phyloP scores from a whole-genome alignment of 495 filamentous ascomycete genomes.

The Pseudoneurospora amorphoporcata region DNA sequence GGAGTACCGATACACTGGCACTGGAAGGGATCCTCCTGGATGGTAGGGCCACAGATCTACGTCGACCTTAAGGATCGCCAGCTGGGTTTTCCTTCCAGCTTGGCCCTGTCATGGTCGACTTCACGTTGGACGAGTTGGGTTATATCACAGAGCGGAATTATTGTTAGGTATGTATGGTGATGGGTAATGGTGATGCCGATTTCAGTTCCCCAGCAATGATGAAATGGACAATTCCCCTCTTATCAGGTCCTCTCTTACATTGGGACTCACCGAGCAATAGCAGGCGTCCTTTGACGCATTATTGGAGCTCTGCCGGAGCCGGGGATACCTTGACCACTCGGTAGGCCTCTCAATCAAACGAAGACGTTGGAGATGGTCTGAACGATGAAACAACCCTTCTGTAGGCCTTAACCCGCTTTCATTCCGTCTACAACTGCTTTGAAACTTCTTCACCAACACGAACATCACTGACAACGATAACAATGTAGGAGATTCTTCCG shows the following conservation, averaged over 20 bases:
- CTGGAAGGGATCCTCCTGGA: neutral
- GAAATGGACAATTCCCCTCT: neutral
- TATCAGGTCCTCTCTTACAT: neutral
- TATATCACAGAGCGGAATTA: neutral
- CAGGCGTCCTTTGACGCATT: neutral
- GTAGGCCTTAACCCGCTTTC: neutral
- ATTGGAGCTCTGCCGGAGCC: neutral
- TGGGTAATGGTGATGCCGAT: neutral
- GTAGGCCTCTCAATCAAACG: neutral
- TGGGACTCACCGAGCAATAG: neutral
- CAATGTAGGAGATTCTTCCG: neutral
- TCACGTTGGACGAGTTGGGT: neutral
- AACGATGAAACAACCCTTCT: neutral
- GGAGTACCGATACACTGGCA: neutral
- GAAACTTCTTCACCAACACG: neutral
- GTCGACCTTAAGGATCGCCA: neutral
- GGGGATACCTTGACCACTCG: neutral
- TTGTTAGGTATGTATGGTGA: neutral
- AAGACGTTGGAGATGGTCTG: neutral
- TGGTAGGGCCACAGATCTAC: neutral
- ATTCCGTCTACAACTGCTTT: neutral
- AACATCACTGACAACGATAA: neutral
- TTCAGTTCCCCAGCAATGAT: neutral
- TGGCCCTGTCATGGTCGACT: neutral
- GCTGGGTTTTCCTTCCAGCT: neutral